Percentiles rank a stretch among this genome's conserved stretches.
phyloP scores from a whole-genome alignment of 2,329 filamentous ascomycete species.

The Chaetomium globosum region DNA sequence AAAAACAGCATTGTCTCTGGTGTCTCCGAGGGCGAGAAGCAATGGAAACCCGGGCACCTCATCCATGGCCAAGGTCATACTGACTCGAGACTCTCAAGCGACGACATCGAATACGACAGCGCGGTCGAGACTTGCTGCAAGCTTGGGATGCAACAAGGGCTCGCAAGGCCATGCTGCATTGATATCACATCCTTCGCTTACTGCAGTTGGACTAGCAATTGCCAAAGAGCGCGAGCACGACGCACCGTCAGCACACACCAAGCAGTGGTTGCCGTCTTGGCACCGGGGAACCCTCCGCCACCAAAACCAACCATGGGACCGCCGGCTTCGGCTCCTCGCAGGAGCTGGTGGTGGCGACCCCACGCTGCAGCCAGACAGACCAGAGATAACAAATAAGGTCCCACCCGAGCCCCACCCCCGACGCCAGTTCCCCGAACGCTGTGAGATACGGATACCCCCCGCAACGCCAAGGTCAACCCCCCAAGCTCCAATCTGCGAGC shows the following conservation, averaged over 20 bases:
- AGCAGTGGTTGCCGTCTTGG: conserved; percentile 25
- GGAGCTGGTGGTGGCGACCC: conserved; percentile 13
- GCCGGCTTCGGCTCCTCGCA: conserved; percentile 5
- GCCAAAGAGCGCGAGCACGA: not conserved
- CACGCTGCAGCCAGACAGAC: conserved; percentile 18
- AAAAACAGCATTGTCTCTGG: not conserved
- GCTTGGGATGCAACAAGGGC: conserved; percentile 17
- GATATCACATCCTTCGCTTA: conserved; percentile 31
- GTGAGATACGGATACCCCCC: conserved; percentile 7
- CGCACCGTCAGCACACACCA: conserved; percentile 18
- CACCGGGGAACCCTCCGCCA: conserved; percentile 16
- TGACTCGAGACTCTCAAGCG: not conserved
- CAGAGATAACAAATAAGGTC: not conserved
- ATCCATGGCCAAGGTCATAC: not conserved
- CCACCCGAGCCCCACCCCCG: not conserved
- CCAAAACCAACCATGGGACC: conserved; percentile 1
- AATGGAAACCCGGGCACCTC: not conserved
- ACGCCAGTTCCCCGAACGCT: not conserved
- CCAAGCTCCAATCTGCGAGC: conserved; percentile 1
- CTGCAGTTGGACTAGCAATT: conserved; percentile 16
- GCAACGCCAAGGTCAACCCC: not conserved
- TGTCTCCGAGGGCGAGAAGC: not conserved
- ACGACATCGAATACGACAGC: not conserved
- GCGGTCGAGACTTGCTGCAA: not conserved
- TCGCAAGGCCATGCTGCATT: conserved; percentile 18